These are phyloP conservation scores for Silene conica DNA, from an alignment of 148 eudicot species.

Conservation along the genomic window DNA sequence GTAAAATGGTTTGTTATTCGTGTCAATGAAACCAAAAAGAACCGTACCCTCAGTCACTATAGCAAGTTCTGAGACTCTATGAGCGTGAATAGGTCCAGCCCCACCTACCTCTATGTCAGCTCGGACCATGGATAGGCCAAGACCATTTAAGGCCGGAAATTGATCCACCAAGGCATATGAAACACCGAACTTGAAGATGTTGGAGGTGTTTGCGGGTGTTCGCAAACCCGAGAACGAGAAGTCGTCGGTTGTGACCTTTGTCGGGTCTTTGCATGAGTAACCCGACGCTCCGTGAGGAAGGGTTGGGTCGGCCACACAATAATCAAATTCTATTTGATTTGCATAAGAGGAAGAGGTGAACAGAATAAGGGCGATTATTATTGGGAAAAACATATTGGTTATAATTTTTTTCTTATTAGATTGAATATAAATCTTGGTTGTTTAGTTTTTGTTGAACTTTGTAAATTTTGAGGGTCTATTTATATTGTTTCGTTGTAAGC, in stretches of 20 bases:
- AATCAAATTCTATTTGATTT: not conserved
- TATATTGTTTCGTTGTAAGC: too few relatives aligned
- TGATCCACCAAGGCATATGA: not conserved
- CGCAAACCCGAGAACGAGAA: not conserved
- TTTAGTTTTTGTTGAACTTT: too few relatives aligned
- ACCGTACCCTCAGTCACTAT: not conserved
- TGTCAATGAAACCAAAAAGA: slow-evolving; percentile 3
- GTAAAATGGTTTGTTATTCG: slow-evolving; percentile 1
- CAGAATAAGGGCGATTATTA: not conserved
- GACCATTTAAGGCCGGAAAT: not conserved
- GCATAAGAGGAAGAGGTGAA: not conserved
- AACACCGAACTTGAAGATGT: not conserved
- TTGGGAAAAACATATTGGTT: not conserved
- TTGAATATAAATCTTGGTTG: too few relatives aligned
- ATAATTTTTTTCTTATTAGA: too few relatives aligned
- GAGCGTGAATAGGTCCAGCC: not conserved
- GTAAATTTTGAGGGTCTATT: too few relatives aligned
- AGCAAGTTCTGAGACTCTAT: not conserved
- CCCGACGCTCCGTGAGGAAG: slow-evolving; percentile 3
- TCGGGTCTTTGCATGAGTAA: not conserved
- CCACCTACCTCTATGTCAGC: slow-evolving; percentile 8
- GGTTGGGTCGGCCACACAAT: not conserved
- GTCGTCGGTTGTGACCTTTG: not conserved
- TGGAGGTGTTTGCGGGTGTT: not conserved
- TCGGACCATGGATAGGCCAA: slow-evolving; percentile 4